phyloP scores from a whole-genome alignment of 345 rosid species.

The Pistacia integerrima region DNA sequence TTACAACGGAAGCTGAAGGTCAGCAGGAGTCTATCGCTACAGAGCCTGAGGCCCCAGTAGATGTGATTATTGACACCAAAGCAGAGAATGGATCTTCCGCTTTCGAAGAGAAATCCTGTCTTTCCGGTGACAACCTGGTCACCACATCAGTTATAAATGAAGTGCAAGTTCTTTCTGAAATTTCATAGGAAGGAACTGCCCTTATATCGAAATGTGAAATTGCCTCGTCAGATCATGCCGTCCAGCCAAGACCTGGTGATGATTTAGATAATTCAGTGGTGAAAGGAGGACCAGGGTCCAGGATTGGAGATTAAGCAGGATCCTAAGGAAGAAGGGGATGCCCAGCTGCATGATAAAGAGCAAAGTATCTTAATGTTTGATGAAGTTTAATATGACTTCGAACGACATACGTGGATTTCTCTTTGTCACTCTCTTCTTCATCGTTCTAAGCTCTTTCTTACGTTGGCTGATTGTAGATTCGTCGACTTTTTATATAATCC shows the following conservation, averaged over 20 bases:
- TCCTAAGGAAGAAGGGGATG: neutral
- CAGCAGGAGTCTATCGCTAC: neutral
- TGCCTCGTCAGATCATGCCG: neutral
- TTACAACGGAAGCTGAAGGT: constrained; percentile 7
- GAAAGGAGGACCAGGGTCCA: neutral
- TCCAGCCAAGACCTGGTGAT: neutral
- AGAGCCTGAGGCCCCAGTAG: neutral
- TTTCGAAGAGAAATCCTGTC: neutral
- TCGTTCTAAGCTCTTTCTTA: too few species aligned
- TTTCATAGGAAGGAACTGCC: neutral
- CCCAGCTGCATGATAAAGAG: neutral
- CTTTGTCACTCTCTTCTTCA: too few species aligned
- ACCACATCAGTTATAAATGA: neutral
- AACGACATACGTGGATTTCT: neutral
- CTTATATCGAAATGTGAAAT: neutral
- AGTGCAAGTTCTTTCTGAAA: constrained; percentile 1
- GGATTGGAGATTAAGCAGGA: constrained; percentile 9
- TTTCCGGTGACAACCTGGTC: neutral
- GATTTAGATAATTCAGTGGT: neutral
- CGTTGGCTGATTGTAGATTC: neutral
- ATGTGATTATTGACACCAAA: neutral
- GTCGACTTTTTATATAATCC: neutral
- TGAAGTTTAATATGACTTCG: neutral
- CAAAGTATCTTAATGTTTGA: neutral
- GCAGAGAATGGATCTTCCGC: neutral